Evolutionary conservation across 1,284 basidiomycete species (phyloP).

Genomic region (Malassezia furfur): DNA sequence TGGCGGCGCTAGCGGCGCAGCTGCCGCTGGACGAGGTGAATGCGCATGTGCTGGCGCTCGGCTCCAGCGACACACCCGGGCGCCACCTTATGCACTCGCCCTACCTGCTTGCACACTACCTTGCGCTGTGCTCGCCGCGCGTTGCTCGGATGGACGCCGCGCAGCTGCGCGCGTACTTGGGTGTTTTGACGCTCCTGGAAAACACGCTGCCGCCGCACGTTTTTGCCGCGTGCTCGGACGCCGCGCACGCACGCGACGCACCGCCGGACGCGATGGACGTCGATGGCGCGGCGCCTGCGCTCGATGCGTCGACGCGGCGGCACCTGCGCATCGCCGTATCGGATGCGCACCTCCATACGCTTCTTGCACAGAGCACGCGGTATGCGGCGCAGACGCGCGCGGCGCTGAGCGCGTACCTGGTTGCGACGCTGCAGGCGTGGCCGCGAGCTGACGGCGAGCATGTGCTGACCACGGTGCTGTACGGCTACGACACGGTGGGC

Average conservation of each 20-base stretch:
- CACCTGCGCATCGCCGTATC: slow-evolving; percentile 27
- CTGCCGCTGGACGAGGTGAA: slow-evolving; percentile 30
- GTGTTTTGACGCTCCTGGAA: slow-evolving; percentile 30
- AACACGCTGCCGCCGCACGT: slow-evolving; percentile 19
- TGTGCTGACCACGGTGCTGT: slow-evolving; percentile 25
- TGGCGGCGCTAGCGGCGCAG: slow-evolving; percentile 26
- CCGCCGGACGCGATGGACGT: not conserved
- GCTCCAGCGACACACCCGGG: not conserved
- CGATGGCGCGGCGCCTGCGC: not conserved
- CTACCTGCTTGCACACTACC: slow-evolving; percentile 29
- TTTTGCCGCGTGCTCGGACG: not conserved
- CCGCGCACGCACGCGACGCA: not conserved
- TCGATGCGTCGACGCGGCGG: slow-evolving; percentile 24
- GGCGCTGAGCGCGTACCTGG: slow-evolving; percentile 35
- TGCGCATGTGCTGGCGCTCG: slow-evolving; percentile 17
- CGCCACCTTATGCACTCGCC: slow-evolving; percentile 19
- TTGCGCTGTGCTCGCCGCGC: slow-evolving; percentile 27
- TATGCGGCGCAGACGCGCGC: slow-evolving; percentile 30
- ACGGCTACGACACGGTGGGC: slow-evolving; percentile 8
- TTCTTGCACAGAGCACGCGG: slow-evolving; percentile 30
- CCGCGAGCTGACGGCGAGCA: slow-evolving; percentile 22
- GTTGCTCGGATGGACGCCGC: slow-evolving; percentile 22
- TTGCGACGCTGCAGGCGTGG: slow-evolving; percentile 33
- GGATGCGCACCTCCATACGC: slow-evolving; percentile 24
- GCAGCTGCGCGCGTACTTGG: slow-evolving; percentile 25